Conservation (phyloP, 164 flowering plant genomes). For the Chimonanthus praecox region DNA sequence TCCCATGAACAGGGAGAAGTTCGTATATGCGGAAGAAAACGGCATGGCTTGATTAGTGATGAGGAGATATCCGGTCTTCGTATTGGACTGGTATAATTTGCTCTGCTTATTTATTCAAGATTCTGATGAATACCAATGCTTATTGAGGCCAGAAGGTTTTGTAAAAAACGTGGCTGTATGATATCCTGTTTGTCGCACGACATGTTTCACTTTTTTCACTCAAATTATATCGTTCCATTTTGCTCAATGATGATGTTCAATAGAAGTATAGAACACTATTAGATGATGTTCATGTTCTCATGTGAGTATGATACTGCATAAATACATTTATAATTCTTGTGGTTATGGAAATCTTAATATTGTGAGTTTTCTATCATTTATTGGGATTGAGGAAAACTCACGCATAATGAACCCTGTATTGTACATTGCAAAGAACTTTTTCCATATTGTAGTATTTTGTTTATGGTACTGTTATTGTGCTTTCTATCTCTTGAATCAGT, state of each 20-base stretch:
- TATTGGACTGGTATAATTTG: conserved; percentile 73
- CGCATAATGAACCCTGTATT: neutral
- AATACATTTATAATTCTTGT: neutral
- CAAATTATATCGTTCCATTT: neutral
- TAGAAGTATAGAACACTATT: neutral
- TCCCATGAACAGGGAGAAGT: conserved; percentile 79
- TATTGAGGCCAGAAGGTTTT: neutral
- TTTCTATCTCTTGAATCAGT: too few species aligned
- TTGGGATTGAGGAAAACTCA: neutral
- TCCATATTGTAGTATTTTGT: neutral
- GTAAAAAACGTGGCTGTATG: neutral
- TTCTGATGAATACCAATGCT: neutral
- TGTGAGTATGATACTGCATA: neutral
- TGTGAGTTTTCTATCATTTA: neutral
- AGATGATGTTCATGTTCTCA: neutral
- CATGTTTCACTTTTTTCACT: neutral
- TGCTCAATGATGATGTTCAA: too few species aligned
- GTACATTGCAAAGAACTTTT: too few species aligned
- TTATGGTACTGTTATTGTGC: neutral
- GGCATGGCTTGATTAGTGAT: conserved; percentile 83
- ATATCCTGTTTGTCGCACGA: neutral
- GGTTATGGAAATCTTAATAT: neutral
- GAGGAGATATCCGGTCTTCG: conserved; percentile 89
- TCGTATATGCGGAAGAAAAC: conserved; percentile 65
- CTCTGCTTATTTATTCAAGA: neutral